These are phyloP conservation scores for Eutypella sp. DNA, from an alignment of 2,329 filamentous ascomycete species.

Conservation along the genomic window DNA sequence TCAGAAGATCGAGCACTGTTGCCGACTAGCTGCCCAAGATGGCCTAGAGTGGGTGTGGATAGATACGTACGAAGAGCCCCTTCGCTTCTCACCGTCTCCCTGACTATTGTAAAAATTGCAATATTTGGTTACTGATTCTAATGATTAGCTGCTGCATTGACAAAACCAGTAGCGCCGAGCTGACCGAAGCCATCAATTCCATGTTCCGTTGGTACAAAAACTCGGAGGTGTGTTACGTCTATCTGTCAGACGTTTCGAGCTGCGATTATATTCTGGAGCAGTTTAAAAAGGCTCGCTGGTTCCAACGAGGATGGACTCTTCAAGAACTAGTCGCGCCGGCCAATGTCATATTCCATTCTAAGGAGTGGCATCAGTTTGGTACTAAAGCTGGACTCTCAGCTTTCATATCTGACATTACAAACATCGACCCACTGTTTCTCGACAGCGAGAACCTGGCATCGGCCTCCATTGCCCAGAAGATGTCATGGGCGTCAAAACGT, in stretches of 20 bases:
- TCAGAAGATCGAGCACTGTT: constrained; percentile 15
- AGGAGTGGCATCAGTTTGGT: constrained; percentile 13
- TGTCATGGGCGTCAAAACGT: constrained; percentile 23
- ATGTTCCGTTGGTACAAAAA: constrained; percentile 19
- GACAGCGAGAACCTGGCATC: constrained; percentile 4
- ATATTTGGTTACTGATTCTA: background rate
- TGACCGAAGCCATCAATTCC: constrained; percentile 22
- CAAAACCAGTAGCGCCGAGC: constrained; percentile 21
- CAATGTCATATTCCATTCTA: constrained; percentile 17
- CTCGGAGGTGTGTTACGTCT: constrained; percentile 18
- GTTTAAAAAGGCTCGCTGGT: constrained; percentile 8
- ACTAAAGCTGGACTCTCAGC: constrained; percentile 15
- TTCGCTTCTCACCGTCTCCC: background rate
- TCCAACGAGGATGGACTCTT: constrained; percentile 15
- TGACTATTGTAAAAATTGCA: no score
- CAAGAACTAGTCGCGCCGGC: constrained; percentile 20
- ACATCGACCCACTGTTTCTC: constrained; percentile 14
- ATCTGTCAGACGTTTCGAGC: constrained; percentile 13
- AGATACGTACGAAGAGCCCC: constrained; percentile 13
- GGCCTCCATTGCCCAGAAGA: constrained; percentile 18
- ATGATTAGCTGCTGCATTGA: constrained; percentile 20
- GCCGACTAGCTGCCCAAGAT: constrained; percentile 11
- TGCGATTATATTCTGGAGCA: background rate
- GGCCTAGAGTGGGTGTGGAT: constrained; percentile 19
- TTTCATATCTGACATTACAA: constrained; percentile 12